phyloP scores from a whole-genome alignment of 805 yeast genomes.

The Kurtzmaniella cleridarum region DNA sequence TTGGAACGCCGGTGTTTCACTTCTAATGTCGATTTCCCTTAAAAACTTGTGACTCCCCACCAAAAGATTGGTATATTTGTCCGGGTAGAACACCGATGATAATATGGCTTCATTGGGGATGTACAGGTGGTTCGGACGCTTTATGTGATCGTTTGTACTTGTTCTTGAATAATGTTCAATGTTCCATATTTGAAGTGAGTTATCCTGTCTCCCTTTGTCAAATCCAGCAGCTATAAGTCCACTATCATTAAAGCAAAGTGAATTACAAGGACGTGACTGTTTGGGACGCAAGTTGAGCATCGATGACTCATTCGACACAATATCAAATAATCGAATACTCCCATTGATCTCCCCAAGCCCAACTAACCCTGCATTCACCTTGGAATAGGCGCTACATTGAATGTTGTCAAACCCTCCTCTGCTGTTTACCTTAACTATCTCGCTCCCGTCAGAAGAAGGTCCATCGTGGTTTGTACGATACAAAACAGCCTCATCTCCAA shows the following conservation, averaged over 20 bases:
- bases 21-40: conserved; percentile 71
- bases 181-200: conserved; percentile 77
- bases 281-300: conserved; percentile 48
- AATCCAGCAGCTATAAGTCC: conserved; percentile 72
- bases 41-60: conserved; percentile 75
- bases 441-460: conserved; percentile 46
- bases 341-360: conserved; percentile 79
- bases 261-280: conserved; percentile 69
- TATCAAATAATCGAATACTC: conserved; percentile 55
- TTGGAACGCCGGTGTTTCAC: conserved; percentile 61
- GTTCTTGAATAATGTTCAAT: conserved; percentile 51
- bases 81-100: conserved; percentile 62
- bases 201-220: conserved; percentile 73
- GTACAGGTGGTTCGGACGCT: conserved; percentile 50
- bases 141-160: conserved; percentile 44
- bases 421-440: conserved; percentile 45
- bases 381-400: conserved; percentile 62
- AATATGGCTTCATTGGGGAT: conserved; percentile 71
- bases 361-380: conserved; percentile 48
- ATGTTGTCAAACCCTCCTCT: conserved; percentile 63
- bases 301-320: conserved; percentile 31
- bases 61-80: conserved; percentile 47
- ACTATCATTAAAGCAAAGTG: conserved; percentile 60
- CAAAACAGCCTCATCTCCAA: conserved; percentile 73
- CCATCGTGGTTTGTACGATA: conserved; percentile 47